Conservation (phyloP, 2,329 filamentous ascomycete species). For the Ceratocystis variospora region DNA sequence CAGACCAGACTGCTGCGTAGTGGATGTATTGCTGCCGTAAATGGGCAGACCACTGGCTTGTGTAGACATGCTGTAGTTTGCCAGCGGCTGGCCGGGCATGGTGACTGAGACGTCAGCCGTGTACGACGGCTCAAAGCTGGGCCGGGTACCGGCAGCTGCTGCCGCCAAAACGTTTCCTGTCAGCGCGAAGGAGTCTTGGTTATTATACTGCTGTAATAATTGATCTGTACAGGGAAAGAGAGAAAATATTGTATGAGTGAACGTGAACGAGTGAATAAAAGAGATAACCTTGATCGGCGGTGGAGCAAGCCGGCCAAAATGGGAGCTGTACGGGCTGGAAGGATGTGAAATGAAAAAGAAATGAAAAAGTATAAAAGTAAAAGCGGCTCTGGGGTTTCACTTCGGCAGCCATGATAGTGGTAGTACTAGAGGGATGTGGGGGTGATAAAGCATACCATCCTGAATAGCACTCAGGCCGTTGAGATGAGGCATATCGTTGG, state of each 20-base stretch:
- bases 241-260: constrained; percentile 23
- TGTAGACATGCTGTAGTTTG: constrained; percentile 52
- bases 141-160: constrained; percentile 32
- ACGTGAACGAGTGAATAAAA: constrained; percentile 20
- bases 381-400: constrained; percentile 46
- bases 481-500: constrained; percentile 44
- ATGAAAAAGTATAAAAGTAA: constrained; percentile 20
- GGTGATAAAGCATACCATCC: constrained; percentile 44
- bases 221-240: not conserved
- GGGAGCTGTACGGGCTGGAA: too few relatives aligned
- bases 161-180: constrained; percentile 36
- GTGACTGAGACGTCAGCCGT: constrained; percentile 43
- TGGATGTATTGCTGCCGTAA: constrained; percentile 45
- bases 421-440: constrained; percentile 23
- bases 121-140: constrained; percentile 40
- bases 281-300: constrained; percentile 43
- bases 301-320: too few relatives aligned
- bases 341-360: constrained; percentile 26
- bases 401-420: constrained; percentile 38
- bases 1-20: constrained; percentile 48
- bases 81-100: constrained; percentile 53
- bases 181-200: constrained; percentile 10
- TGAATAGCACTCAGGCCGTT: constrained; percentile 47
- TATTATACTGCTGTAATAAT: constrained; percentile 10
- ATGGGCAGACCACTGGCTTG: constrained; percentile 42